Base-by-base conservation (phyloP, 768 basidiomycete genomes). In the Agrocybe pediades region DNA sequence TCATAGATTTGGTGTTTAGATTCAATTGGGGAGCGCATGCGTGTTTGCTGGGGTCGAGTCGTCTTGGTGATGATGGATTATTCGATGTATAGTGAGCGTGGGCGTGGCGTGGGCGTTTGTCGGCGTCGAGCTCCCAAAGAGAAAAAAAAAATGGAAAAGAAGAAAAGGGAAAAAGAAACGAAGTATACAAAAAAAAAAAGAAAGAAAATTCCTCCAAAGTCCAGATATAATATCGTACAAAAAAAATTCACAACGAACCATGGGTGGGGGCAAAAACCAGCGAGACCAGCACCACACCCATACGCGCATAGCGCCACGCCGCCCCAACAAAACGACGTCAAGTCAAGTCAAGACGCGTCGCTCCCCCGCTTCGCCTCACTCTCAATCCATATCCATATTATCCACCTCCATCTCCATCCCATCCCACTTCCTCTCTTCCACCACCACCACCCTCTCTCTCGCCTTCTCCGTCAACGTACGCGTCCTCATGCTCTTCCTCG, bases 391-490 rank as follows among this genome's bases (percentile, higher is more conserved):
- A 69, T 82, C 80, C 81, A 87, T 82, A 62, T 86, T 86, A 51
- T 87, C 88, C 54, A 69, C 60, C 30, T 69, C 68, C 84, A 90
- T 87, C 54, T 71, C 68, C 67, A 89, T 87, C 46, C 55, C 50
- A 43, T 56, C 50, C 55, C 55, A 52, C 65, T 39, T 64, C 63
- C 81, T 42, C 78, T 74, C 46, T 74, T 71, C 74, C 71, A 47
- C 36, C 49, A 33, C 43, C 16, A 9, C 77, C 61, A 58, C 61
- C 55, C 41, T 77, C 61, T 61, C 52, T 46, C 51, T 47, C 49
- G 49, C 54, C 57, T 49, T 53, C 50, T 73, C 33, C 13, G 33
- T 36, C 33, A 36, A 36, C 13, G 33, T 36, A 15, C 33, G 33
- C 13, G 6, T 36, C 73, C 59, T 79, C 82, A 23, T 76, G 76